Evolutionary conservation across 1,284 basidiomycete species (phyloP), one percentile per base, ranked within the genome.

Genomic region (Cutaneotrichosporon sp.): DNA sequence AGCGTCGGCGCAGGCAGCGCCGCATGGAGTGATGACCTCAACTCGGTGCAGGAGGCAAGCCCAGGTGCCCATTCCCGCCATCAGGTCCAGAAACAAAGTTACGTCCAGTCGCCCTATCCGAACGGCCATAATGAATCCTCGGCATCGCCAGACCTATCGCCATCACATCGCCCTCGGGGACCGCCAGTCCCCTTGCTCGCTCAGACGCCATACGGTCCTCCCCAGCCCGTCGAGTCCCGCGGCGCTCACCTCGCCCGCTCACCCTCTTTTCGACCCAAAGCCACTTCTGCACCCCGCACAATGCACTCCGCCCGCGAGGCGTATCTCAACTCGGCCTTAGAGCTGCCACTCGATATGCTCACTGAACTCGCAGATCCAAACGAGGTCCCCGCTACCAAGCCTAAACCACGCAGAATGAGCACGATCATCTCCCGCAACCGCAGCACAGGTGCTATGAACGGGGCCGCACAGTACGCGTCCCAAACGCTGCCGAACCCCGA

Each of bases 331-430:
- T 65, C 64, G 0, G 68, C 66, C 0, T 54, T 66, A 0, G 38
- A 60, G n/a, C 46, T 70, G 3, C 68, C 70, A 5, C 56, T 71
- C 6, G 68, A 70, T 10, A 61, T 71, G 52, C 45, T 71, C 10
- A 24, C 55, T 0, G 61, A 67, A 37, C 52, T 54, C 14, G 38
- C 24, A 11, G 24, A 12, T 10, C 38, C 38, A 9, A 26, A 41
- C 38, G 38, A 41, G 24, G 11, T 41, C 22, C n/a, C n/a, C n/a
- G n/a, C 52, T 54, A 16, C 22, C 24, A 11, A 16, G 14, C 7
- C 38, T 24, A 9, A 26, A 41, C 38, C 22, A 41, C 14, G 11
- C 26, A 16, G 44, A 11, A 17, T 24, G 16, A 16, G 44, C 19
- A 25, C 17, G 17, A n/a, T 32, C 35, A 10, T 41, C 24, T 41